Evolutionary conservation across 1,284 basidiomycete species (phyloP), one percentile per base, ranked within the genome.

Genomic region (Boletus sp.): DNA sequence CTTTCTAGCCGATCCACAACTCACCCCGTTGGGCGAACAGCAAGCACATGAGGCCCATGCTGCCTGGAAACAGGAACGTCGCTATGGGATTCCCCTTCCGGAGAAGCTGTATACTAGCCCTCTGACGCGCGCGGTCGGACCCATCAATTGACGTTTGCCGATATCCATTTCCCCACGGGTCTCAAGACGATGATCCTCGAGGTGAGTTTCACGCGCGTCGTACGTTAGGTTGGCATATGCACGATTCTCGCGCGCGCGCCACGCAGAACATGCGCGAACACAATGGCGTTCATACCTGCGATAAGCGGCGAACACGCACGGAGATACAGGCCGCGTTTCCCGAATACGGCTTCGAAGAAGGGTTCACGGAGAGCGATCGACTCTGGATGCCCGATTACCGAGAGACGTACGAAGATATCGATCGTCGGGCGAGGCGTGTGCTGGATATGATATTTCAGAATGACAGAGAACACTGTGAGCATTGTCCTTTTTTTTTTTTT

Each of bases 101-200:
- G 68, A 76, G 46, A 73, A 65, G 41, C 73, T 84, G 44, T 91
- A 84, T 60, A 78, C 77, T 39, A 88, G 85, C 46, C 91, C 91
- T 1, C 68, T 93, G 47, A 80, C 77, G 7, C 75, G 91, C 8
- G 86, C 90, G 0, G 69, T 87, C 74, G 77, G 46, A 94, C 91
- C 0, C 74, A 82, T 56, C 63, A 77, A 37, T 71, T 84, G 46
- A 83, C 81, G 0, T 91, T 90, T 64, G 72, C 71, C 1, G 75
- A 72, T 3, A 49, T 70, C 8, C 49, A 69, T 44, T 59, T 69
- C 56, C 48, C 45, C 12, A 49, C 53, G 20, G 51, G 47, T 6
- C 49, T 49, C 19, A 59, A 57, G 26, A 69, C 74, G 2, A 55
- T 71, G 6, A 68, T 84, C 26, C 56, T 78, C n/a, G 82, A 84